phyloP scores from a whole-genome alignment of 2,329 filamentous ascomycete species.

The Aspergillus niger region DNA sequence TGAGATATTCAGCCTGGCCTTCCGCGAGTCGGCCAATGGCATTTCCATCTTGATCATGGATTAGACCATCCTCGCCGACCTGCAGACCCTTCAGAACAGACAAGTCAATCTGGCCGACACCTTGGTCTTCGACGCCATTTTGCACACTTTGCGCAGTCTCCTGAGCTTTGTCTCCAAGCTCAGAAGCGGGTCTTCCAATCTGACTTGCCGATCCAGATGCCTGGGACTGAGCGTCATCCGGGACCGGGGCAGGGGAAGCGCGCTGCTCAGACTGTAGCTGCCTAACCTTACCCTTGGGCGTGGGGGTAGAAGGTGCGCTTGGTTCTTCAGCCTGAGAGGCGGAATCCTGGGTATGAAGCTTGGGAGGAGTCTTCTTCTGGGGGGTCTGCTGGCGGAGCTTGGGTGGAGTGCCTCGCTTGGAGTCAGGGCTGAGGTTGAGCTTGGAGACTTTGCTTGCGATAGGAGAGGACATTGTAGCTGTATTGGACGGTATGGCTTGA shows the following conservation, averaged over 20 bases:
- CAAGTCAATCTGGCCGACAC: conserved; percentile 27
- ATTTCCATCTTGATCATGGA: conserved; percentile 39
- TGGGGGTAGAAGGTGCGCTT: conserved; percentile 3
- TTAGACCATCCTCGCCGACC: conserved; percentile 40
- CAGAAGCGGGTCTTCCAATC: conserved; percentile 18
- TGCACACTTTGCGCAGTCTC: conserved; percentile 20
- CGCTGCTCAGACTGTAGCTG: conserved; percentile 26
- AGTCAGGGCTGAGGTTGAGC: conserved; percentile 9
- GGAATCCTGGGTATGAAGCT: conserved; percentile 25
- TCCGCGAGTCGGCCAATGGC: conserved; percentile 42
- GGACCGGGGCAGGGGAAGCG: conserved; percentile 22
- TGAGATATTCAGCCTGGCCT: conserved; percentile 43
- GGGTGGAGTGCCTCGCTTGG: conserved; percentile 25
- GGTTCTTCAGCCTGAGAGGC: conserved; percentile 24
- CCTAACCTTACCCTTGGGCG: conserved; percentile 3
- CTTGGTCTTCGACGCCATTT: background rate
- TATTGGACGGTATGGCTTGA: conserved; percentile 13
- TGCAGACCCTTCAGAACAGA: conserved; percentile 45
- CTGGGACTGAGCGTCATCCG: conserved; percentile 28
- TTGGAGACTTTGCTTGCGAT: conserved; percentile 5
- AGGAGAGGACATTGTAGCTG: background rate
- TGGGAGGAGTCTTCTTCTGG: conserved; percentile 25
- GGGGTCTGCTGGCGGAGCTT: conserved; percentile 27
- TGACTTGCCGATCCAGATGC: conserved; percentile 32
- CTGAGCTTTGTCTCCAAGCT: conserved; percentile 14